A percentile compares a stretch with the other conserved stretches of the same genome.
These are phyloP conservation scores for Niebla homalea DNA, from an alignment of 495 filamentous ascomycete genomes.

Conservation along the genomic window DNA sequence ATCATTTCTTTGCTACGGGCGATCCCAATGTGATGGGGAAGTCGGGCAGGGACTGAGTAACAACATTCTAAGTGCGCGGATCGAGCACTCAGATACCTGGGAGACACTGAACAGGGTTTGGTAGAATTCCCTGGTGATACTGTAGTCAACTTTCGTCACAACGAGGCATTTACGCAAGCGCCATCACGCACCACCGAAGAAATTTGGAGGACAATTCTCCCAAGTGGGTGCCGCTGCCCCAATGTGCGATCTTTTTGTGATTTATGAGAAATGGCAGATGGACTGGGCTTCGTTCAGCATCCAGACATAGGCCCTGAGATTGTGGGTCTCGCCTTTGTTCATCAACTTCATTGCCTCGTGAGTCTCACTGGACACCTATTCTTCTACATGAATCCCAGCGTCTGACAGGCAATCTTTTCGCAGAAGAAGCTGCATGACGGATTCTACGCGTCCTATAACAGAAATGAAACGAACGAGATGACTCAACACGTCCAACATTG, in stretches of 20 bases:
- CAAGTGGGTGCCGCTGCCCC: not conserved
- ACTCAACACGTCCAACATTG: conserved; percentile 13
- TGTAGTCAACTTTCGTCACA: not conserved
- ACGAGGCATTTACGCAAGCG: not conserved
- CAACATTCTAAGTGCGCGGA: not conserved
- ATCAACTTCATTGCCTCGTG: not conserved
- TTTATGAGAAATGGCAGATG: not conserved
- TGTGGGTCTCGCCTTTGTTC: conserved; percentile 3
- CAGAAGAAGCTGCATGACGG: not conserved
- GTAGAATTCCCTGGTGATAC: not conserved
- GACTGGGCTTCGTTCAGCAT: conserved; percentile 2
- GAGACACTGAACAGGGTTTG: not conserved
- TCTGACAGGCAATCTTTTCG: too few species aligned
- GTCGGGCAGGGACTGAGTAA: too few species aligned
- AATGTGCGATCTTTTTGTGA: not conserved
- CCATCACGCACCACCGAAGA: not conserved
- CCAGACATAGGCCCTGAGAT: not conserved
- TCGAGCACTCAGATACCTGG: not conserved
- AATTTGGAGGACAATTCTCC: conserved; percentile 3
- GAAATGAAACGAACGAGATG: not conserved
- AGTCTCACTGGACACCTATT: not conserved
- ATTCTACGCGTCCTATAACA: not conserved
- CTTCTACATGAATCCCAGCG: too few species aligned
- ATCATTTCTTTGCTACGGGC: too few species aligned
- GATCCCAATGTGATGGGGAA: too few species aligned